phyloP scores from a whole-genome alignment of 2,329 filamentous ascomycete species.

The Aphanocladium album region DNA sequence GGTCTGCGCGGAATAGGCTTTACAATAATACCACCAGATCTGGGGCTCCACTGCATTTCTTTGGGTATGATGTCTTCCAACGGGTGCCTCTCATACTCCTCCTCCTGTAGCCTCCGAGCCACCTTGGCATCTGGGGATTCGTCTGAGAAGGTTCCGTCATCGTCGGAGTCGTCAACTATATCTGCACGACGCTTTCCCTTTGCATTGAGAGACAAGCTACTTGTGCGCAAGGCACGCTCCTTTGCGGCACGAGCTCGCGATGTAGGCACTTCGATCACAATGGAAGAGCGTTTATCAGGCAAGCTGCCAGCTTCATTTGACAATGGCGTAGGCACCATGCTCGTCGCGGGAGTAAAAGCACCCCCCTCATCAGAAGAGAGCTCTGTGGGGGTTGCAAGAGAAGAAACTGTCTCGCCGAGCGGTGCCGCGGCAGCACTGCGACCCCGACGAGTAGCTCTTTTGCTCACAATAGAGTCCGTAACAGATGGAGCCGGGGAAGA shows the following conservation, averaged over 20 bases:
- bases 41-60: conserved; percentile 6
- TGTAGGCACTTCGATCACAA: conserved; percentile 27
- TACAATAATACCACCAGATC: not conserved
- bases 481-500: conserved; percentile 1
- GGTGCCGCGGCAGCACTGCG: not conserved
- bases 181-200: conserved; percentile 38
- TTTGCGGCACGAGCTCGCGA: conserved; percentile 20
- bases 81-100: conserved; percentile 24
- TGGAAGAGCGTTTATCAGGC: conserved; percentile 14
- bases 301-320: conserved; percentile 1
- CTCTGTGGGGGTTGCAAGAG: conserved; percentile 26
- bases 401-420: conserved; percentile 27
- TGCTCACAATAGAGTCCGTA: not conserved
- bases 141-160: conserved; percentile 26
- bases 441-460: not conserved
- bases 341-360: conserved; percentile 33
- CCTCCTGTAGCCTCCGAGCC: conserved; percentile 31
- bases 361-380: conserved; percentile 26
- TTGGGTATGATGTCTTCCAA: conserved; percentile 2
- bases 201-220: conserved; percentile 42
- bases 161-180: conserved; percentile 39
- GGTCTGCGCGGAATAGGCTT: conserved; percentile 10
- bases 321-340: conserved; percentile 31
- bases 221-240: conserved; percentile 31
- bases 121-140: conserved; percentile 24